These are phyloP conservation scores for Suhomyces coccinellae DNA, from an alignment of 1,139 yeast genomes.

Conservation along the genomic window DNA sequence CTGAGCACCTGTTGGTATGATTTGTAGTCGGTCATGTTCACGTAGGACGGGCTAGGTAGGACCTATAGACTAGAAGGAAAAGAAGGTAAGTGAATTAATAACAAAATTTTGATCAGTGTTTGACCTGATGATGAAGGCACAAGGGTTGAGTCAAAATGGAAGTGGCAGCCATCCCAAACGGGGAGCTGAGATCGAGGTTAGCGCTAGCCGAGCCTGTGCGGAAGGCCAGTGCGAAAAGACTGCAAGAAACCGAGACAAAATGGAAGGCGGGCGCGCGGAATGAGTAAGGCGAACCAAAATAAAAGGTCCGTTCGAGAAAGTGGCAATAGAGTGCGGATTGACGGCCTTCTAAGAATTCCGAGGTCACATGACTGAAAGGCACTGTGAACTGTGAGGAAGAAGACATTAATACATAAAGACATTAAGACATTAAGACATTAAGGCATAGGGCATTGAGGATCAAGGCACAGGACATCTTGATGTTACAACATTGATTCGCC, in stretches of 20 bases:
- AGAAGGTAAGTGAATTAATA: neutral
- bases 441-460: too few relatives aligned
- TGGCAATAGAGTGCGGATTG: neutral
- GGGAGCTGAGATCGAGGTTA: conserved; percentile 16
- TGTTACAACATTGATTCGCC: too few relatives aligned
- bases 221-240: conserved; percentile 5
- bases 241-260: conserved; percentile 1
- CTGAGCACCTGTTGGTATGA: conserved; percentile 46
- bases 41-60: neutral
- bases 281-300: neutral
- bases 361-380: neutral
- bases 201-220: conserved; percentile 9
- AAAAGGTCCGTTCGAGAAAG: neutral
- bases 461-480: too few relatives aligned
- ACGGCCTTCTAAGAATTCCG: too few relatives aligned
- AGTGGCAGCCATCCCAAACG: conserved; percentile 9
- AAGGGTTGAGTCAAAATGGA: conserved; percentile 1
- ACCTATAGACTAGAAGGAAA: neutral
- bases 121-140: neutral
- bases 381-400: too few relatives aligned
- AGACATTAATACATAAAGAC: too few relatives aligned
- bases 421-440: too few relatives aligned
- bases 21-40: conserved; percentile 30
- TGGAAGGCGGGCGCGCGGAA: conserved; percentile 3
- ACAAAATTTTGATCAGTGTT: neutral